Evolutionary conservation across 257 asterid genomes (phyloP).

Genomic region (Solanum pinnatisectum): DNA sequence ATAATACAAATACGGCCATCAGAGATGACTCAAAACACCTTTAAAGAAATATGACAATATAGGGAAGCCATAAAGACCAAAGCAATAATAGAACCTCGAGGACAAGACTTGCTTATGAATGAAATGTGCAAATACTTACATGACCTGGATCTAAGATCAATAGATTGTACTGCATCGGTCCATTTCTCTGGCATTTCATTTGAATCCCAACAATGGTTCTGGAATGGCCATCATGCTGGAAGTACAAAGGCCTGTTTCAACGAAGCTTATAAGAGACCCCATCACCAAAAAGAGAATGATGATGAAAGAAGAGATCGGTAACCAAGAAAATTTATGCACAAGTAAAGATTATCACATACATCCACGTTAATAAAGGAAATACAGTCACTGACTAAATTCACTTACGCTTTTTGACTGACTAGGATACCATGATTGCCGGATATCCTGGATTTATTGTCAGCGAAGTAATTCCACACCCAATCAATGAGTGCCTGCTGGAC

Average conservation of each 20-base stretch:
- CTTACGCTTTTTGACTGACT: slow-evolving; percentile 74
- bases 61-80: neutral
- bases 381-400: neutral
- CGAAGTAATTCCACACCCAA: slow-evolving; percentile 90
- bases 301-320: neutral
- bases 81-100: neutral
- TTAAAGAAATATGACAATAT: neutral
- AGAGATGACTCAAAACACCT: neutral
- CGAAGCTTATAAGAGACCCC: slow-evolving; percentile 1
- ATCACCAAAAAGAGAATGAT: neutral
- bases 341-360: neutral
- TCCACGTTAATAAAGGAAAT: neutral
- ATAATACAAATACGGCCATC: neutral
- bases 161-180: slow-evolving; percentile 49
- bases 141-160: slow-evolving; percentile 73
- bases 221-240: slow-evolving; percentile 92
- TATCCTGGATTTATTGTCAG: slow-evolving; percentile 24
- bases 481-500: slow-evolving; percentile 55
- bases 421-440: slow-evolving; percentile 37
- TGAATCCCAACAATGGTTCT: slow-evolving; percentile 94
- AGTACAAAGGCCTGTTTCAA: slow-evolving; percentile 71
- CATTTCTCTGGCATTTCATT: slow-evolving; percentile 41
- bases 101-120: neutral
- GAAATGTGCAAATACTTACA: slow-evolving; percentile 38
- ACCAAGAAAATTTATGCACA: neutral